A percentile compares a stretch with the other conserved stretches of the same genome.
These are phyloP conservation scores for Paramarasmius palmivorus DNA, from an alignment of 1,284 basidiomycete species.

Conservation along the genomic window DNA sequence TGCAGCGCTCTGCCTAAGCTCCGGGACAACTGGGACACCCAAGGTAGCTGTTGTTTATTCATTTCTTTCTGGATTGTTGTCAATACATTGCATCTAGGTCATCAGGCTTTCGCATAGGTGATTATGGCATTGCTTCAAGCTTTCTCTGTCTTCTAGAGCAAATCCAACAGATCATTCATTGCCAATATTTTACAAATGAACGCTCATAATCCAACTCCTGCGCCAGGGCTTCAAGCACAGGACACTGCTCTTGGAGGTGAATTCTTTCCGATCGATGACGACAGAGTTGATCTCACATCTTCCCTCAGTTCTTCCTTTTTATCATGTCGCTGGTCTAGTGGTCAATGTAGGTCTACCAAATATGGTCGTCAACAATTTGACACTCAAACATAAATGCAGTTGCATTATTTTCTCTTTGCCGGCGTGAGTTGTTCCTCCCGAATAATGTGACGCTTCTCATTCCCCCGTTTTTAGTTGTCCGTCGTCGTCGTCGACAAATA, in stretches of 20 bases:
- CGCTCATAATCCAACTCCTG: constrained; percentile 25
- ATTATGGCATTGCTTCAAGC: no score
- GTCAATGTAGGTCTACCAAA: constrained; percentile 32
- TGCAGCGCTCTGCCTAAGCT: constrained; percentile 61
- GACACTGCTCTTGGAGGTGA: constrained; percentile 10
- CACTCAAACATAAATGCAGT: constrained; percentile 19
- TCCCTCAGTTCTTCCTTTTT: constrained; percentile 31
- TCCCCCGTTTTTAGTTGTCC: constrained; percentile 33
- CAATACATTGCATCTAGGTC: constrained; percentile 23
- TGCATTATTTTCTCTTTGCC: constrained; percentile 44
- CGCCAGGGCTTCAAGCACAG: constrained; percentile 1
- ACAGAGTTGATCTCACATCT: constrained; percentile 23
- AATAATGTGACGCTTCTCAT: neutral
- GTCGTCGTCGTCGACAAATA: constrained; percentile 63
- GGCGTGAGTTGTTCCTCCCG: constrained; percentile 34
- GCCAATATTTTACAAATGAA: constrained; percentile 48
- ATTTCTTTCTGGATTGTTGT: neutral
- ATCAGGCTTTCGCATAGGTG: constrained; percentile 53
- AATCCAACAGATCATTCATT: constrained; percentile 37
- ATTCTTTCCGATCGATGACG: neutral
- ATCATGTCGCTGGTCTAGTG: constrained; percentile 54
- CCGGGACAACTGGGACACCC: constrained; percentile 37
- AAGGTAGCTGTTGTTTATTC: constrained; percentile 4
- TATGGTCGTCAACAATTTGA: neutral
- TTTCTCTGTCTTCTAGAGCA: no score